Base-by-base conservation (phyloP, 2,329 filamentous ascomycete genomes). In the Hypoxylon sp. region DNA sequence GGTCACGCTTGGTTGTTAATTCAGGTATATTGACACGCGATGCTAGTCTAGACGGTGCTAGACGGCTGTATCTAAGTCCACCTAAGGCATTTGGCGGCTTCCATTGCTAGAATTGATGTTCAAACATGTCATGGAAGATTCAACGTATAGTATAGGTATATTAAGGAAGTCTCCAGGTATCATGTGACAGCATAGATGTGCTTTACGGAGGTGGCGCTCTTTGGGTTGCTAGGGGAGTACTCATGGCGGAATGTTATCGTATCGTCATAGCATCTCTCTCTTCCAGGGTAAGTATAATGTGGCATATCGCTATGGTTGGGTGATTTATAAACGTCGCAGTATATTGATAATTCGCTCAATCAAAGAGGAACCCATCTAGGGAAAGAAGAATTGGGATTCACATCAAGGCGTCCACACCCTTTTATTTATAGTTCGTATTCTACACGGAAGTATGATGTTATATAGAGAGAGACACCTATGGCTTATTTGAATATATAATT, bases 1-100 rank as follows among this genome's bases (percentile, higher is more conserved):
- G 78, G 82, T 87, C n/a, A 80, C 77, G 3, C 69, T 81, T 30
- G 82, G 82, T 17, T 86, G 82, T 66, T 86, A 49, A 69, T 37
- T 13, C 37, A 11, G 37, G 17, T 27, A 27, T 27, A 54, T 46
- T 31, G 14, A 20, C 49, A 22, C 22, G n/a, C 14, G 6, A 13
- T 46, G 10, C 25, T 6, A 17, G 7, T 8, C 22, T 30, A n/a
- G 25, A 17, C 3, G 27, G 22, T 6, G 13, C 14, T 6, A 6
- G 6, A 48, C 17, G 17, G 14, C 27, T 51, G 27, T 31, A 10
- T 33, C 17, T 40, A 14, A 10, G 42, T 8, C 42, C 17, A 6
- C 17, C 17, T 14, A 48, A 27, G 25, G 3, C 17, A 11, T 5
- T 13, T 17, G n/a, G 7, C 3, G 20, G 11, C 42, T 13, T 48